A percentile compares a stretch with the other conserved stretches of the same genome.
These are phyloP conservation scores for Russula lepida DNA, from an alignment of 768 basidiomycete genomes.

Conservation along the genomic window DNA sequence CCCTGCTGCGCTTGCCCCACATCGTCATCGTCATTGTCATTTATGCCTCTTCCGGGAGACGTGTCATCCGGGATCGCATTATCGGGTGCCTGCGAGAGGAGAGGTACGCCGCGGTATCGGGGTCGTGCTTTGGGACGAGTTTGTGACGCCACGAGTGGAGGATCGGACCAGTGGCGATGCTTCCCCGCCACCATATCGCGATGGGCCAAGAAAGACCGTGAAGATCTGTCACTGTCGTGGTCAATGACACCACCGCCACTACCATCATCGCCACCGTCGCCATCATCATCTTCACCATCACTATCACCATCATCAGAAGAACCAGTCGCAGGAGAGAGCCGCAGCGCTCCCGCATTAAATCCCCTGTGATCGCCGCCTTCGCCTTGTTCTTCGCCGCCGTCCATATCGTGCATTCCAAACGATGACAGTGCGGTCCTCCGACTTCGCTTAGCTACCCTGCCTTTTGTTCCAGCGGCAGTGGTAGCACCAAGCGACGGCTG, in stretches of 20 bases:
- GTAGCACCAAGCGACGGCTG: constrained; percentile 36
- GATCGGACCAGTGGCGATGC: not conserved
- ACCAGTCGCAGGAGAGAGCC: not conserved
- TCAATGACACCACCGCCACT: not conserved
- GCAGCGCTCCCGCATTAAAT: not conserved
- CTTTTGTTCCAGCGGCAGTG: constrained; percentile 21
- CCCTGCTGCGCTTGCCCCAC: not conserved
- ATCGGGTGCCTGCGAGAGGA: not conserved
- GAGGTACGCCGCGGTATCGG: constrained; percentile 8
- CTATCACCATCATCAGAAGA: not conserved
- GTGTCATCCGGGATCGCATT: not conserved
- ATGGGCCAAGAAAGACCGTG: constrained; percentile 2
- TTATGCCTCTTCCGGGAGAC: not conserved
- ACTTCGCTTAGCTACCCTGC: constrained; percentile 30
- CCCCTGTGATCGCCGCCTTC: not conserved
- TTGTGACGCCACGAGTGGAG: constrained; percentile 14
- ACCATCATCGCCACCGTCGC: not conserved
- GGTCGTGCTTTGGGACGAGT: constrained; percentile 36
- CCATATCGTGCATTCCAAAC: not conserved
- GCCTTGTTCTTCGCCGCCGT: not conserved
- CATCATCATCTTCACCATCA: not conserved
- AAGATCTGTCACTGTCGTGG: not conserved
- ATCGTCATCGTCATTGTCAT: not conserved
- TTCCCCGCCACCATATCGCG: not conserved
- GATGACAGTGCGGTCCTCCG: constrained; percentile 13